phyloP scores from a whole-genome alignment of 352 stramenopile genomes.

The Phytopythium aichiense region DNA sequence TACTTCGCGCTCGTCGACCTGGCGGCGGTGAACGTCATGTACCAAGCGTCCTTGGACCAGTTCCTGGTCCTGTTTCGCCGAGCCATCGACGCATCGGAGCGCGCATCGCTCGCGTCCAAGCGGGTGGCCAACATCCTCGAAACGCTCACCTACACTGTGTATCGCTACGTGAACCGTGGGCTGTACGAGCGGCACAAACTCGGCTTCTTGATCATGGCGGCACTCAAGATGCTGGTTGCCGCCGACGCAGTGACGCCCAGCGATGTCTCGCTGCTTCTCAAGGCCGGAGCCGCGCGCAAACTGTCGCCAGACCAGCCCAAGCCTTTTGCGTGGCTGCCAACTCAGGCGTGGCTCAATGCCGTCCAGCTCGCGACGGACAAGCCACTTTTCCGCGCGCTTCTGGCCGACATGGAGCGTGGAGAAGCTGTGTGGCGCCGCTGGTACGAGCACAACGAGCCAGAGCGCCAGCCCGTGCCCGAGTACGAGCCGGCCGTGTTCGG shows the following conservation, averaged over 20 bases:
- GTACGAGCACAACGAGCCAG: conserved; percentile 80
- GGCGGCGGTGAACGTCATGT: conserved; percentile 86
- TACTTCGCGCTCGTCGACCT: conserved; percentile 92
- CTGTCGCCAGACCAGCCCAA: conserved; percentile 63
- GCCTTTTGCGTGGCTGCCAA: conserved; percentile 68
- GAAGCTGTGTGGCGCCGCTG: conserved; percentile 68
- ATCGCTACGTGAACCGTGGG: conserved; percentile 71
- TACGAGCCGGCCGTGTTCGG: conserved; percentile 71
- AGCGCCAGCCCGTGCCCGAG: conserved; percentile 53
- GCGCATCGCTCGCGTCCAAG: conserved; percentile 72
- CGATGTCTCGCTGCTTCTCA: conserved; percentile 71
- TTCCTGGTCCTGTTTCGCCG: conserved; percentile 86
- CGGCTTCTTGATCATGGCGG: conserved; percentile 68
- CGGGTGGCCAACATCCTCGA: conserved; percentile 88
- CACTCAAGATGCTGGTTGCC: conserved; percentile 74
- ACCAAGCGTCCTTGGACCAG: conserved; percentile 88
- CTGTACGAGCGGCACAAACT: conserved; percentile 73
- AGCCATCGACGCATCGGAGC: conserved; percentile 80
- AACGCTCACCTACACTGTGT: conserved; percentile 79
- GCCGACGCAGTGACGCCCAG: conserved; percentile 43
- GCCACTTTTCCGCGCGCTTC: conserved; percentile 52
- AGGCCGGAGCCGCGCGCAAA: conserved; percentile 63
- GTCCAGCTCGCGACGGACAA: conserved; percentile 70
- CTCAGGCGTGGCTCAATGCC: conserved; percentile 59
- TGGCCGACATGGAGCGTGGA: conserved; percentile 63